Base-by-base conservation (phyloP, 23 red algal genomes). In the Chondrus crispus region DNA sequence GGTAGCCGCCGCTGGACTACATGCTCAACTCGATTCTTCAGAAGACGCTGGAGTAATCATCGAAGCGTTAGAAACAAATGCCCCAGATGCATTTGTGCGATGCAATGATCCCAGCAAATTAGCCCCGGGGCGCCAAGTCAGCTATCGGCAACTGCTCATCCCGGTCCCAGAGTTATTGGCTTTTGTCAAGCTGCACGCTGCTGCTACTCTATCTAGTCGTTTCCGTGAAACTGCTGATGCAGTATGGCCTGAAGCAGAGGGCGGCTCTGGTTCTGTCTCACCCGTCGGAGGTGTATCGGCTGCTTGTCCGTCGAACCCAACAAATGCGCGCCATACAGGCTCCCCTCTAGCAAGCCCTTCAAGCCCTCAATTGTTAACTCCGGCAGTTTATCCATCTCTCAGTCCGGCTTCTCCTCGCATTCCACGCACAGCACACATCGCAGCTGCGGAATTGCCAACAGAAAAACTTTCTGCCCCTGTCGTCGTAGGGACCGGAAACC, bases 41-140 rank as follows among this genome's bases (percentile, higher is more conserved):
- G 92, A 85, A 28, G 60, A 86, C 48, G 92, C 92, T 22, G 92
- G 72, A 9, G 46, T 94, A 44, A 88, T 94, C 42, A 81, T 94
- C 46, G 92, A 94, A 49, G 92, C 82, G 54, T 55, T 94, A 37
- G 92, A 87, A 81, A 94, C 92, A 44, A 88, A 88, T 68, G 92
- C 84, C 28, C 92, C 92, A 35, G 80, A 73, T 70, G 46, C 92
- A n/a, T 88, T 87, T 50, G 83, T 79, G 33, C 53, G 72, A 26
- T 81, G 82, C 46, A 75, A 88, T 58, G 83, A 82, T 73, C 58
- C 73, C 32, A 80, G 57, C 35, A 79, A 71, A 30, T 73, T 82
- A 13, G 82, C 69, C 14, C 82, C 70, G 16, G 74, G 83, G 40
- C 83, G 73, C 30, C 92, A 87, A 33, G 35, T 82, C 33, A 71